phyloP scores from a whole-genome alignment of 306 rosid genomes.

The Dryas drummondii region DNA sequence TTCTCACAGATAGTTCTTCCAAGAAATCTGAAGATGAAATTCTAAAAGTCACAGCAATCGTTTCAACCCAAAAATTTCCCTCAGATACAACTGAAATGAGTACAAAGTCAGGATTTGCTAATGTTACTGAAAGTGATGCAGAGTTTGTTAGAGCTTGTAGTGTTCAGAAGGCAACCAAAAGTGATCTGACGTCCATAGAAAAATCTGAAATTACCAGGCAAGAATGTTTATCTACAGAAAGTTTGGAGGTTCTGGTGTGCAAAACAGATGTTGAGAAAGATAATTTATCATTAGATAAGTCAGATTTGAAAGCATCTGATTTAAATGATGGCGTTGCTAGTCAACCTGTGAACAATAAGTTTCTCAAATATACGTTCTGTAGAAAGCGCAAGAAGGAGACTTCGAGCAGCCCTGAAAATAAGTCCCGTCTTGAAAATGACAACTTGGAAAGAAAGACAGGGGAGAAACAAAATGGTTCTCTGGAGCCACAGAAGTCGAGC shows the following conservation, averaged over 20 bases:
- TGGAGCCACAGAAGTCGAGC: conserved; percentile 53
- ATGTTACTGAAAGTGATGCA: conserved; percentile 32
- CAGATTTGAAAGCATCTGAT: conserved; percentile 40
- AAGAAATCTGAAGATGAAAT: conserved; percentile 36
- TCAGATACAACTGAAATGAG: conserved; percentile 25
- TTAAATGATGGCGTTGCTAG: conserved; percentile 40
- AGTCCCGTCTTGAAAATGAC: conserved; percentile 39
- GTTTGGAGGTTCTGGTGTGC: conserved; percentile 38
- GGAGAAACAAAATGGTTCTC: conserved; percentile 46
- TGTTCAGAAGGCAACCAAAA: conserved; percentile 35
- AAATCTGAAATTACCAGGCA: conserved; percentile 42
- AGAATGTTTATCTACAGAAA: conserved; percentile 42
- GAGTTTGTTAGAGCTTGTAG: conserved; percentile 36
- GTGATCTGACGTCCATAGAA: conserved; percentile 35
- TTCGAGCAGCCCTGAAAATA: conserved; percentile 39
- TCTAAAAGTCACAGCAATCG: conserved; percentile 38
- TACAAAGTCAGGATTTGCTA: conserved; percentile 35
- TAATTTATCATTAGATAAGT: conserved; percentile 29
- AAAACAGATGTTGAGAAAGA: conserved; percentile 36
- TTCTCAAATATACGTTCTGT: conserved; percentile 71
- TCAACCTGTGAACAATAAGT: conserved; percentile 46
- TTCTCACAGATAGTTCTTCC: conserved; percentile 33
- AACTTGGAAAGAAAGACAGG: conserved; percentile 38
- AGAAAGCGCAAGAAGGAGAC: conserved; percentile 79
- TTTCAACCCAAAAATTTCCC: conserved; percentile 22